These are phyloP conservation scores for Maudiozyma bulderi DNA, from an alignment of 805 yeast species.

Conservation along the genomic window DNA sequence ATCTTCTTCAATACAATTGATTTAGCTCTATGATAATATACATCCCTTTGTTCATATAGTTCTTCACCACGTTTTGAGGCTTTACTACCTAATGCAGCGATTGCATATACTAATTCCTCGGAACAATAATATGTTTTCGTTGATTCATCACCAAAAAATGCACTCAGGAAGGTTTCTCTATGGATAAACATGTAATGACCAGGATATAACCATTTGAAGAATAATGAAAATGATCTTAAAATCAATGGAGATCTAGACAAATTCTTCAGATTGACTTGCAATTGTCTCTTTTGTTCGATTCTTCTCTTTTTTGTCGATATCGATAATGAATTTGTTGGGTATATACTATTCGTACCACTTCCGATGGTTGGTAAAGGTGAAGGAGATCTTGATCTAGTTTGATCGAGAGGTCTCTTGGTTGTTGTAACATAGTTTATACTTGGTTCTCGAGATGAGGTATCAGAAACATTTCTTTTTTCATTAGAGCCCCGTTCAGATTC, in stretches of 20 bases:
- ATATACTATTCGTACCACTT: conserved; percentile 14
- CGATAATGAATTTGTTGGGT: conserved; percentile 22
- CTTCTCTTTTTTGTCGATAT: conserved; percentile 10
- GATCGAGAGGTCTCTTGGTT: not conserved
- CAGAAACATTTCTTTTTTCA: not conserved
- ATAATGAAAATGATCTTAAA: conserved; percentile 17
- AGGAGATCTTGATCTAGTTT: not conserved
- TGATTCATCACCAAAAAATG: conserved; percentile 37
- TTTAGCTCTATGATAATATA: conserved; percentile 41
- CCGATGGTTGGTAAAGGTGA: conserved; percentile 7
- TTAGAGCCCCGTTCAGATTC: not conserved
- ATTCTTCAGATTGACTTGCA: conserved; percentile 11
- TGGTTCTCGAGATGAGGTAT: not conserved
- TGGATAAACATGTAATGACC: conserved; percentile 50
- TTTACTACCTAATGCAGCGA: conserved; percentile 47
- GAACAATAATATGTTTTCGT: conserved; percentile 39
- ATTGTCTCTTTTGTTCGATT: conserved; percentile 4
- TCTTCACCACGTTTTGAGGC: conserved; percentile 29
- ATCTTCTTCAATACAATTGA: conserved; percentile 32
- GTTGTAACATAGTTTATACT: not conserved
- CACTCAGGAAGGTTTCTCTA: conserved; percentile 48
- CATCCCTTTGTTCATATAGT: conserved; percentile 30
- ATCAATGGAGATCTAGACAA: conserved; percentile 19
- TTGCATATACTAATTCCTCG: conserved; percentile 39
- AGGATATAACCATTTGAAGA: conserved; percentile 54